These are phyloP conservation scores for Platismatia glauca DNA, from an alignment of 495 filamentous ascomycete genomes.

Conservation along the genomic window DNA sequence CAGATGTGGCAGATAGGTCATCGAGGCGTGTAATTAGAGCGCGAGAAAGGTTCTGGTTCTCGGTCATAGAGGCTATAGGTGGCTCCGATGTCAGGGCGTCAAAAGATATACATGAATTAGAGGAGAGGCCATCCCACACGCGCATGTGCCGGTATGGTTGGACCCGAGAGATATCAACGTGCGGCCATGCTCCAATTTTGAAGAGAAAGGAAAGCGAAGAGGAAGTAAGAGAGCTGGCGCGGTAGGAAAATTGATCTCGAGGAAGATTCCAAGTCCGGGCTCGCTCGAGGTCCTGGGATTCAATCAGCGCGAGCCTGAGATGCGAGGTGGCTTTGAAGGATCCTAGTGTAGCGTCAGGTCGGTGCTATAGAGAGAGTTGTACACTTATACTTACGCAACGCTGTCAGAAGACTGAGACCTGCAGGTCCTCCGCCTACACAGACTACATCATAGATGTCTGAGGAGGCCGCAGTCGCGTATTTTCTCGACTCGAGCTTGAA, in stretches of 20 bases:
- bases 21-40: constrained; percentile 63
- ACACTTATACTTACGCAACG: constrained; percentile 54
- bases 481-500: constrained; percentile 11
- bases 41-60: constrained; percentile 81
- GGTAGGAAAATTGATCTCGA: constrained; percentile 71
- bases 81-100: constrained; percentile 52
- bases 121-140: constrained; percentile 93
- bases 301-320: constrained; percentile 80
- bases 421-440: constrained; percentile 96
- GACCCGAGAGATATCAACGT: constrained; percentile 58
- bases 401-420: constrained; percentile 77
- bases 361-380: neutral
- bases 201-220: constrained; percentile 62
- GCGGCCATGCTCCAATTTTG: constrained; percentile 79
- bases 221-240: constrained; percentile 89
- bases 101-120: constrained; percentile 79
- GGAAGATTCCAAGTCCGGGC: constrained; percentile 55
- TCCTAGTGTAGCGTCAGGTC: constrained; percentile 30
- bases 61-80: constrained; percentile 87
- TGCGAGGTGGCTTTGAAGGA: constrained; percentile 63
- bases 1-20: constrained; percentile 54
- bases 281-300: constrained; percentile 72
- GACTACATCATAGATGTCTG: constrained; percentile 77
- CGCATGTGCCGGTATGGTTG: constrained; percentile 88
- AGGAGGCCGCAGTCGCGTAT: constrained; percentile 17